These are phyloP conservation scores for Alternaria sp. DNA, from an alignment of 2,329 filamentous ascomycete genomes.

Conservation along the genomic window DNA sequence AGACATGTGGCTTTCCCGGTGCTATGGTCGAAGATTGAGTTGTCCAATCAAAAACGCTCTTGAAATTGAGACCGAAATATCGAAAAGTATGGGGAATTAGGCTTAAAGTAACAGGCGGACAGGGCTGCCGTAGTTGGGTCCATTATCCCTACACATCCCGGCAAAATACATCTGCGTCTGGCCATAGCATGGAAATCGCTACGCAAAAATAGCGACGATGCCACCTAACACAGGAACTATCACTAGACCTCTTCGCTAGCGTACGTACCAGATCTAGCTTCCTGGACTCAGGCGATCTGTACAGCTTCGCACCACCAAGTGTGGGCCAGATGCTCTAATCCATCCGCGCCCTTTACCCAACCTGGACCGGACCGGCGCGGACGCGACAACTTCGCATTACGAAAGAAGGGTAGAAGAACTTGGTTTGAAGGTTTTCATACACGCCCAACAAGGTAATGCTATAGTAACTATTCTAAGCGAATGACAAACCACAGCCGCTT, in stretches of 20 bases:
- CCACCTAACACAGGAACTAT: constrained; percentile 15
- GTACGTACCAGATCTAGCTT: not conserved
- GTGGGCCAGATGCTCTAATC: constrained; percentile 7
- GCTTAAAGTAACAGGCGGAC: constrained; percentile 37
- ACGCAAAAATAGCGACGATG: constrained; percentile 35
- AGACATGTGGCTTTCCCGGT: constrained; percentile 29
- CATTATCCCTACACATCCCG: constrained; percentile 28
- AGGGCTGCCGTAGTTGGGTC: constrained; percentile 26
- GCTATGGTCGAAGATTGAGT: constrained; percentile 22
- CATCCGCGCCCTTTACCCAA: not conserved
- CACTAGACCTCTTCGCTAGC: not conserved
- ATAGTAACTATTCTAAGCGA: constrained; percentile 24
- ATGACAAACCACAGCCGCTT: constrained; percentile 34
- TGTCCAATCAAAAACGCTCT: constrained; percentile 29
- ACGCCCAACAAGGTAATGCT: not conserved
- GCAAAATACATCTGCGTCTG: constrained; percentile 35
- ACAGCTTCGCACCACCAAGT: not conserved
- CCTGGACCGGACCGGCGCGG: not conserved
- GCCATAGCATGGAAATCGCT: constrained; percentile 6
- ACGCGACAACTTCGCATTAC: not conserved
- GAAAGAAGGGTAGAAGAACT: not conserved
- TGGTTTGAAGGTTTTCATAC: not conserved
- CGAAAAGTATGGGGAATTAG: constrained; percentile 33
- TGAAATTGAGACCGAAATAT: constrained; percentile 27
- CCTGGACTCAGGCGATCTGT: constrained; percentile 1